Base-by-base conservation (phyloP, 2,329 filamentous ascomycete genomes). In the Mycosphaerelloides madeirae region DNA sequence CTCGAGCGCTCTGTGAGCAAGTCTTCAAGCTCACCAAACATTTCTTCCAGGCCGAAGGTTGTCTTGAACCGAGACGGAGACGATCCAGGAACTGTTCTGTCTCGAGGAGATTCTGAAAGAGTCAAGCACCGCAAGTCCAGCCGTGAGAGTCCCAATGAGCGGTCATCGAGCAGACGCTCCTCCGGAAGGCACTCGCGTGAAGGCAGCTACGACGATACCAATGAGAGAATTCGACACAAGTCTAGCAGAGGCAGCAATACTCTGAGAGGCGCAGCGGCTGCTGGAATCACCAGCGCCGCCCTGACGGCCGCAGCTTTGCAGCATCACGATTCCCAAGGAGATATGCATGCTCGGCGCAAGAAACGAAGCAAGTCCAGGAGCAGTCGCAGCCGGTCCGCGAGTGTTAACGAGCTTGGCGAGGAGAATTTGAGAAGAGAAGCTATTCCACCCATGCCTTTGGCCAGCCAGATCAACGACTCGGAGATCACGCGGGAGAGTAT, bases 401-500 rank as follows among this genome's bases (percentile, higher is more conserved):
- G 75, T 57, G 62, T 77, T 42, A 66, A 77, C 20, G 78, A 81
- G 46, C 79, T 67, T 34, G 55, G 71, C 2, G 77, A 79, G 42
- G 69, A 77, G 29, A 62, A 70, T 14, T 73, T 73, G 32, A 46
- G 49, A 38, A 56, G 58, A 34, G 48, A 53, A 31, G 44, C 55
- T 1, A 78, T 86, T 12, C 84, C 89, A 6, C 87, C 87, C 5
- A 88, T 96, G 84, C 91, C 91, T 2, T 76, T 95, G 50, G 84
- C 85, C 66, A 95, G 90, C 66, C 87, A 88, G 44, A 79, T 95
- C 45, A 85, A 87, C 53, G 80, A 85, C 32, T 95, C 91, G 0
- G 90, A 96, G 40, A 68, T 96, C 43, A 97, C 91, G 0, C 78
- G 91, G 56, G 85, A 85, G 13, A 96, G 91, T 0, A 87, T 97